Evolutionary conservation across 768 basidiomycete species (phyloP), one percentile per base, ranked within the genome.

Genomic region (Russula griseocarnosa): DNA sequence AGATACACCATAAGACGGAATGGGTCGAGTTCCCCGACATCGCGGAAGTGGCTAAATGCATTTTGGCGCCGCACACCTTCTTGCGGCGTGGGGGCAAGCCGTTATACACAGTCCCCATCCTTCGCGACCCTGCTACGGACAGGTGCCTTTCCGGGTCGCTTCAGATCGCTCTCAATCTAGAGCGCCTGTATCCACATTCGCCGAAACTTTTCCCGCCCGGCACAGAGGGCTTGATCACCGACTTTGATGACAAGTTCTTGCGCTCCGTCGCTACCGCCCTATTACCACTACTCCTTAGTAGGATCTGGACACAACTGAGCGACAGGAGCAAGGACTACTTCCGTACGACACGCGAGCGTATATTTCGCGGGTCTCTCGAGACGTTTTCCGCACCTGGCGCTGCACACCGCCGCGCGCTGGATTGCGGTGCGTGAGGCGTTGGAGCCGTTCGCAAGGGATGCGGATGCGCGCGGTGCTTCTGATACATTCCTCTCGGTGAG

Each of bases 1-100:
- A 71, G 28, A 52, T 79, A 26, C 69, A 77, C 1, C 80, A 80
- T 72, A 77, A 73, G 67, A 83, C 82, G 5, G 75, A 78, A 51
- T 82, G 80, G 79, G 70, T 84, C 59, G 82, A 84, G 62, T 81
- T 76, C 64, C 79, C 79, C 3, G 81, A 85, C 58, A 79, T 86
- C 56, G 77, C 72, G 56, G 30, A 56, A 0, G 67, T 71, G 52
- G 71, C 71, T 69, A 74, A 74, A 60, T 72, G 77, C 58, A 61
- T 78, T 24, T 77, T 78, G 1, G 76, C 78, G 2, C 60, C 69
- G 1, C 76, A 80, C 13, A 79, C 77, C 0, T 50, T 46, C 18
- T 70, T 55, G n/a, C 71, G 72, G 30, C 61, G 70, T 3, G 46
- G 22, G 22, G 77, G 77, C 0, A 54, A 57, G 13, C 73, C 70